Conservation (phyloP, 176 grass and related monocot species). For the Pharus latifolius region DNA sequence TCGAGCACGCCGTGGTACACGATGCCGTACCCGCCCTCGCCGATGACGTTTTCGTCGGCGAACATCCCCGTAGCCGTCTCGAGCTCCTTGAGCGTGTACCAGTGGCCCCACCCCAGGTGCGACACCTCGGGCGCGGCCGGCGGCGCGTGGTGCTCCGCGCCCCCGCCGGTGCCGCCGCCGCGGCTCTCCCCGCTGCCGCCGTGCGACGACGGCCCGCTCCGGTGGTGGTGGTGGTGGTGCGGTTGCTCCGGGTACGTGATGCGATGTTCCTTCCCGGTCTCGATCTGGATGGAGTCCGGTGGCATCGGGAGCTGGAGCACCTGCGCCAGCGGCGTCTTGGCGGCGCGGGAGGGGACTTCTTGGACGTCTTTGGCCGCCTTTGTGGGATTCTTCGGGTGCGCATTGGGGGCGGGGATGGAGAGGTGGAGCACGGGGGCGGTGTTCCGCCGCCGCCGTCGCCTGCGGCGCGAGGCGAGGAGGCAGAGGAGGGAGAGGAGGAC, state of each 20-base stretch:
- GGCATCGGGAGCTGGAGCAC: slow-evolving; percentile 14
- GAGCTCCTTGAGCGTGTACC: slow-evolving; percentile 96
- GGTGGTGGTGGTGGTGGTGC: slow-evolving; percentile 29
- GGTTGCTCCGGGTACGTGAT: slow-evolving; percentile 75
- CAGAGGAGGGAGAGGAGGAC: slow-evolving; percentile 70
- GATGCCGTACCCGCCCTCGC: slow-evolving; percentile 91
- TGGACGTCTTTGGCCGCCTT: slow-evolving; percentile 50
- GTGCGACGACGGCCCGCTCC: slow-evolving; percentile 63
- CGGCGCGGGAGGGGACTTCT: slow-evolving; percentile 36
- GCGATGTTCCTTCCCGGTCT: slow-evolving; percentile 90
- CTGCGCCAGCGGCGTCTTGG: slow-evolving; percentile 27
- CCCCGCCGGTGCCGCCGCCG: slow-evolving; percentile 14
- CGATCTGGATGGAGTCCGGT: slow-evolving; percentile 53
- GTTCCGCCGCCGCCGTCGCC: slow-evolving; percentile 29
- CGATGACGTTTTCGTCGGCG: slow-evolving; percentile 79
- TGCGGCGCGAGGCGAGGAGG: slow-evolving; percentile 50
- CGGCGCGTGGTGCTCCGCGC: slow-evolving; percentile 39
- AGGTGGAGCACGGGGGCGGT: slow-evolving; percentile 39
- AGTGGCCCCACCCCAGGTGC: slow-evolving; percentile 84
- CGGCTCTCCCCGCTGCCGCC: slow-evolving; percentile 78
- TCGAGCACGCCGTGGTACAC: slow-evolving; percentile 87
- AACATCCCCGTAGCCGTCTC: slow-evolving; percentile 77
- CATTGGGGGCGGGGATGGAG: slow-evolving; percentile 20
- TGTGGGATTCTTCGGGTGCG: slow-evolving; percentile 34
- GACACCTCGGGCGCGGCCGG: slow-evolving; percentile 66